Base-by-base conservation (phyloP, 179 eudicot species). In the Spergularia azorica region DNA sequence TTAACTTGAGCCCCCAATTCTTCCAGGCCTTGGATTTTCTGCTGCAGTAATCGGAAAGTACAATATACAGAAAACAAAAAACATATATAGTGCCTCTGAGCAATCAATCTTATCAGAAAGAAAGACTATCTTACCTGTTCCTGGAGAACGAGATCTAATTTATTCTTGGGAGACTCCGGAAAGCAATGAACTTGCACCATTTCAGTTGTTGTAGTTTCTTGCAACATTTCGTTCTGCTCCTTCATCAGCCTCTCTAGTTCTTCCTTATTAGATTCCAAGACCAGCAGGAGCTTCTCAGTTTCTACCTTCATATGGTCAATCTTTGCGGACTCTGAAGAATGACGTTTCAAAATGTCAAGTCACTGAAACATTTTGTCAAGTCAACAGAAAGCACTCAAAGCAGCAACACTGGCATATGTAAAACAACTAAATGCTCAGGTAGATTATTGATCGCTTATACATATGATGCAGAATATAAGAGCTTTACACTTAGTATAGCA, bases 281-380 rank as follows among this genome's bases (percentile, higher is more conserved):
- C 73, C 50, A 36, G 46, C 64, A 17, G 63, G 15, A 78, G 82
- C 79, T 69, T 74, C 79, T 78, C 76, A 13, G 57, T 69, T 57
- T 82, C 75, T 39, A 74, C 70, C 70, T 70, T 64, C 81, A 78
- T 64, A 26, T 51, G 57, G 48, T 56, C 66, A 39, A 18, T 78
- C 58, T 64, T 70, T 78, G 48, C 21, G 38, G 63, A 48, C 75
- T 52, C 84, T 78, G 39, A 38, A 57, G 41, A 81, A 62, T 64
- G 58, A 20, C n/a, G 16, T 9, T 9, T 43, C 10, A 56, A 50
- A 8, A 0, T 52, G 11, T 7, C 36, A 15, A 32, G 75, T 16
- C 51, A 55, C 18, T 38, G 48, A 55, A 17, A 38, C 48, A 5
- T 15, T 54, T 6, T 9, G n/a, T 8, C 9, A 36, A 50, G 17